Base-by-base conservation (phyloP, 805 yeast genomes). In the Metschnikowia chrysomelidarum region DNA sequence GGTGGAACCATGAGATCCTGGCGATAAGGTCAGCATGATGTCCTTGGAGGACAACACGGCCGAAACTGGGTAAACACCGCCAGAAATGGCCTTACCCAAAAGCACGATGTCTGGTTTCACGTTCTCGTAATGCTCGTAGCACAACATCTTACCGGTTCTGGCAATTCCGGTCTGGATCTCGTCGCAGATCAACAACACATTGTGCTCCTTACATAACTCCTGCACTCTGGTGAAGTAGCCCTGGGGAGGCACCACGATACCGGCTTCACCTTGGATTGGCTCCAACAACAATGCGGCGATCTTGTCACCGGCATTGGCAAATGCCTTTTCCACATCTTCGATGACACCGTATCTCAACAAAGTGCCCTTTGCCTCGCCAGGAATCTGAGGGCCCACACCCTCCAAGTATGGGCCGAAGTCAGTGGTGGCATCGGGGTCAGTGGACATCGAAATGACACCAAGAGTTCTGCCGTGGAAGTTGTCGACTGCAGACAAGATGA, bases 231-330 rank as follows among this genome's bases (percentile, higher is more conserved):
- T 63, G 49, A 91, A 74, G 68, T 89, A 91, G 52, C 77, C 94
- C 32, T 59, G 66, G 47, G 93, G 93, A 35, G 98, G 97, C 17
- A 89, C 96, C 18, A 89, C 91, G 48, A 91, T 91, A 50, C 98
- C 98, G 21, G 98, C 98, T 62, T 91, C 98, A 60, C 98, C 98
- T 63, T 91, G 98, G 55, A 89, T 89, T 44, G 97, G 97, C 67
- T 91, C 98, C 51, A 91, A 76, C 46, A 91, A 67, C 48, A 91
- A 76, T 26, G 96, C 98, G 28, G 96, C 95, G 47, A 91, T 79
- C 59, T 79, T 81, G 59, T 85, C 91, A 46, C 96, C 96, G 16
- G 91, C 87, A 38, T 76, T 76, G 47, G 73, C 68, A 53, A 89
- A 80, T 2, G 95, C 96, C 49, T 71, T 70, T 63, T 87, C 88